Percentiles rank a stretch among this genome's conserved stretches.
phyloP scores from a whole-genome alignment of 495 filamentous ascomycete genomes.

The Penicillium psychrofluorescens region DNA sequence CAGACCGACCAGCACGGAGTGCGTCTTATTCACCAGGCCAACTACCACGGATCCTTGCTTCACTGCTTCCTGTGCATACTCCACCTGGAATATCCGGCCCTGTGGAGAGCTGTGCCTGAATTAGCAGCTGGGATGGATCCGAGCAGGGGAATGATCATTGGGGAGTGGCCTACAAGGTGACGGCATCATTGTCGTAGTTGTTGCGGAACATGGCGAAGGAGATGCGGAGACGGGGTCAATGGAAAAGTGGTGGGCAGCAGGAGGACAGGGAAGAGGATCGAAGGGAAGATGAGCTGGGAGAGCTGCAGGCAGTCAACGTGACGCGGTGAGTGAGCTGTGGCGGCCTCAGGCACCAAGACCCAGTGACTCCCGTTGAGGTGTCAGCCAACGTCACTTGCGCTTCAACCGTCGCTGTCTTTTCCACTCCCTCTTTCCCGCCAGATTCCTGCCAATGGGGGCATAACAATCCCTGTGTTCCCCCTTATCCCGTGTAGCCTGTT shows the following conservation, averaged over 20 bases:
- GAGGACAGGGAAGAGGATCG: conserved; percentile 13
- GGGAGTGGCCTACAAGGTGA: conserved; percentile 77
- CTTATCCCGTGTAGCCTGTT: conserved; percentile 2
- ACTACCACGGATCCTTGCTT: conserved; percentile 99
- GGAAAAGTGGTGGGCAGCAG: background rate
- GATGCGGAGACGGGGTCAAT: conserved; percentile 2
- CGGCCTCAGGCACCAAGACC: conserved; percentile 29
- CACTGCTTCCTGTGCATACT: conserved; percentile 97
- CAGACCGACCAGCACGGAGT: conserved; percentile 88
- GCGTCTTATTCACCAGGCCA: conserved; percentile 94
- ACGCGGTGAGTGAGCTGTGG: conserved; percentile 29
- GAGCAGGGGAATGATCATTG: conserved; percentile 18
- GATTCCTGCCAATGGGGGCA: conserved; percentile 17
- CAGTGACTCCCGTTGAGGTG: conserved; percentile 11
- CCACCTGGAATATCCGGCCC: conserved; percentile 98
- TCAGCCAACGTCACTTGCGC: conserved; percentile 29
- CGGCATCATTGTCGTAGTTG: conserved; percentile 99
- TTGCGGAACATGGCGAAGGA: conserved; percentile 83
- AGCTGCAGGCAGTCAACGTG: conserved; percentile 21
- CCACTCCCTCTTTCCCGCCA: conserved; percentile 3
- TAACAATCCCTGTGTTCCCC: conserved; percentile 1
- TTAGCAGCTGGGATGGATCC: conserved; percentile 14
- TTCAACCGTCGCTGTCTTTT: background rate
- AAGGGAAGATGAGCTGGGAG: conserved; percentile 16
- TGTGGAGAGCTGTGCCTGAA: conserved; percentile 73